A percentile compares a stretch with the other conserved stretches of the same genome.
phyloP scores from a whole-genome alignment of 139 green algal genomes.

The Chlamydomonas applanata region DNA sequence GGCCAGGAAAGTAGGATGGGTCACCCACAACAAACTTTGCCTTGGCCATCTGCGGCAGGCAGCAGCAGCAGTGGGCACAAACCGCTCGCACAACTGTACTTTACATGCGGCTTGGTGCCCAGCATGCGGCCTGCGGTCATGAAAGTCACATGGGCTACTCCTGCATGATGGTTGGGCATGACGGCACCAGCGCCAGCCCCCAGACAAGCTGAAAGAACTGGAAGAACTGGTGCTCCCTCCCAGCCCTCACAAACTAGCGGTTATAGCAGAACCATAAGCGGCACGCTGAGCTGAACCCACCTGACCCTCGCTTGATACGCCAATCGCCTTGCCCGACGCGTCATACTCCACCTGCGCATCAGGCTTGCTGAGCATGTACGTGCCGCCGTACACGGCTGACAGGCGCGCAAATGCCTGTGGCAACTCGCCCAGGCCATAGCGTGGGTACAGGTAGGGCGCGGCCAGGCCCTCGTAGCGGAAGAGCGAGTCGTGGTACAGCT shows the following conservation, averaged over 20 bases:
- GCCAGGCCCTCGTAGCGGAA: constrained; percentile 85
- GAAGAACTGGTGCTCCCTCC: too few species aligned
- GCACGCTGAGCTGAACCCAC: not conserved
- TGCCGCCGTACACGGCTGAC: constrained; percentile 94
- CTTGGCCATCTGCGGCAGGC: constrained; percentile 73
- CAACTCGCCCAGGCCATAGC: constrained; percentile 97
- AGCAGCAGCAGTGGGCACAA: too few species aligned
- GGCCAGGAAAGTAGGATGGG: constrained; percentile 78
- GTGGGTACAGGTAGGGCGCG: constrained; percentile 97
- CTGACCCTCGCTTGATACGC: constrained; percentile 81
- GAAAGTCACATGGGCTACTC: too few species aligned
- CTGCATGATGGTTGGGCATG: too few species aligned
- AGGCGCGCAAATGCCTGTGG: constrained; percentile 96
- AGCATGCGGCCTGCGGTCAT: too few species aligned
- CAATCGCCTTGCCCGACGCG: constrained; percentile 72
- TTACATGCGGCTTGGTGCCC: too few species aligned
- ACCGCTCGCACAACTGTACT: too few species aligned
- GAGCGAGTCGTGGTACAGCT: constrained; percentile 97
- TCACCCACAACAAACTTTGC: constrained; percentile 94
- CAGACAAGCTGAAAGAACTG: too few species aligned
- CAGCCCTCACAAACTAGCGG: too few species aligned
- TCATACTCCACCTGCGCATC: constrained; percentile 84
- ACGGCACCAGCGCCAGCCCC: too few species aligned
- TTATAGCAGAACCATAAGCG: too few species aligned
- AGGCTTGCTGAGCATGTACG: constrained; percentile 97